Conservation (phyloP, 2,329 filamentous ascomycete genomes). For the Monilinia fructigena region DNA sequence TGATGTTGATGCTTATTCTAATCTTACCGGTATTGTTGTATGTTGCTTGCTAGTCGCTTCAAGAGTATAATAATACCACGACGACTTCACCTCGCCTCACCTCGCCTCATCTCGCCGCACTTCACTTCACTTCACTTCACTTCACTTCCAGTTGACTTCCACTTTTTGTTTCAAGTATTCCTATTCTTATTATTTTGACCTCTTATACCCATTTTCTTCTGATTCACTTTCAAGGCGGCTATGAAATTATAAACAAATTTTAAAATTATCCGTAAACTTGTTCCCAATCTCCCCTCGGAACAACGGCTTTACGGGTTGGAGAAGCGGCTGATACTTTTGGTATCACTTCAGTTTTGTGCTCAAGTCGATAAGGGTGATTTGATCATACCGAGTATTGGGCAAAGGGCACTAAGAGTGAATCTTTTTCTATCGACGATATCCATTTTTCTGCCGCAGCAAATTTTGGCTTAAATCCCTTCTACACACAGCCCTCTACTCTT, state of each 20-base stretch:
- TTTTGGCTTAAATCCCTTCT: neutral
- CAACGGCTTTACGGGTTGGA: neutral
- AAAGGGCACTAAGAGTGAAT: conserved; percentile 4
- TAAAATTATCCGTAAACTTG: neutral
- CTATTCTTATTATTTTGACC: too few relatives aligned
- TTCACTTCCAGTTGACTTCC: neutral
- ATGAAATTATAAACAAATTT: neutral
- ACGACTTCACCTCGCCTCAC: neutral
- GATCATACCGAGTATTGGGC: neutral
- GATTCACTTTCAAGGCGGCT: conserved; percentile 2
- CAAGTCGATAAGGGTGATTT: conserved; percentile 7
- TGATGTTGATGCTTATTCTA: neutral
- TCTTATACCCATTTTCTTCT: too few relatives aligned
- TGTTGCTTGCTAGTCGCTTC: neutral
- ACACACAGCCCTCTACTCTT: too few relatives aligned
- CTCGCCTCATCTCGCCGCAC: neutral
- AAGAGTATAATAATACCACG: neutral
- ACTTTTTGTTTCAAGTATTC: neutral
- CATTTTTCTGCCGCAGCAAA: neutral
- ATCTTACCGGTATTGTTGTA: too few relatives aligned
- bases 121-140: neutral
- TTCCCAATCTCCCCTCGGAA: conserved; percentile 2
- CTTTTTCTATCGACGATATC: neutral
- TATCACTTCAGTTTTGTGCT: neutral
- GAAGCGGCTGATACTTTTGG: conserved; percentile 7